Evolutionary conservation across 495 filamentous ascomycete species (phyloP), one percentile per base, ranked within the genome.

Genomic region (Acidomyces sp.): DNA sequence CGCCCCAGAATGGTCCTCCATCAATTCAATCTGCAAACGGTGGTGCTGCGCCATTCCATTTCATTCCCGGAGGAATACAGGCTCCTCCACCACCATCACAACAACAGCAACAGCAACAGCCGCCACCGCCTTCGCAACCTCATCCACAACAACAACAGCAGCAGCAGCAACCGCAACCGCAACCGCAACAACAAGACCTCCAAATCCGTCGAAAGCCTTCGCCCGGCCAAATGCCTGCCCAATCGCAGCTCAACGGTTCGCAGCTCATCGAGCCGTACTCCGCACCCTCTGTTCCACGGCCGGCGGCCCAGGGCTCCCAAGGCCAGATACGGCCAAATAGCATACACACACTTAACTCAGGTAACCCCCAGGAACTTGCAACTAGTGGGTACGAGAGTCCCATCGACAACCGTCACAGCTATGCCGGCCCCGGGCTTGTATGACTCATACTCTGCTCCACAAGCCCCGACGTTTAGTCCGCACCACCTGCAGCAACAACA

Each of bases 301-400:
- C 18, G 16, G 35, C 24, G 12, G 31, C 13, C 22, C 16, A 16
- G 4, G 36, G 1, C 3, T 43, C 43, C 32, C 41, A 39, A 33
- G 39, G 35, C 27, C 52, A 51, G 37, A 43, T 41, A 16, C 17
- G 40, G 20, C 41, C 48, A 31, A 53, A 43, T 40, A 54, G 41
- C 46, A 50, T 49, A 50, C 54, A 45, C 55, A 53, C 21, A 36
- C 48, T 36, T 45, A 51, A 45, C 53, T 48, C 26, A 50, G 41
- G 55, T 41, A 39, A 55, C 48, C 59, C 55, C 15, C 60, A 62
- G 29, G 60, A 62, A 37, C 53, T 62, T n/a, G 57, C 56, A 11
- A 59, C 57, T 3, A 46, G 51, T 23, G 49, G 53, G 37, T 62
- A 50, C 46, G 59, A 62, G 32, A 54, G 48, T 18, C 59, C 59